These are phyloP conservation scores for Aspergillus haitiensis DNA, from an alignment of 495 filamentous ascomycete genomes.

Conservation along the genomic window DNA sequence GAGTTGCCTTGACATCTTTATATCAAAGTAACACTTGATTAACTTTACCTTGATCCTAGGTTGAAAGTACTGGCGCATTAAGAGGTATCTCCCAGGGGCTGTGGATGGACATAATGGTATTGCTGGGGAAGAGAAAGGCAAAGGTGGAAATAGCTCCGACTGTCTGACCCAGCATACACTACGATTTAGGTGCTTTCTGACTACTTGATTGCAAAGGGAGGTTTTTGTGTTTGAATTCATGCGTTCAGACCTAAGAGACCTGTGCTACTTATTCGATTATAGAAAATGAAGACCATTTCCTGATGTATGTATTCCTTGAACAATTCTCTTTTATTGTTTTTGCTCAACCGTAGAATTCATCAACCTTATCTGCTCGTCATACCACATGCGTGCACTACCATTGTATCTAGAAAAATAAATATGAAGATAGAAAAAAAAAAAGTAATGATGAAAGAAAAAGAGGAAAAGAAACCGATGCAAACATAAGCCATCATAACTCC, in stretches of 20 bases:
- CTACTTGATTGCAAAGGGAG: too few relatives aligned
- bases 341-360: conserved; percentile 25
- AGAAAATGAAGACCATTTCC: neutral
- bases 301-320: neutral
- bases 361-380: conserved; percentile 35
- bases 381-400: conserved; percentile 39
- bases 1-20: conserved; percentile 14
- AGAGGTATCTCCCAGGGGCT: conserved; percentile 25
- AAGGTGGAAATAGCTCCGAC: neutral
- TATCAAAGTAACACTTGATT: neutral
- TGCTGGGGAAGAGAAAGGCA: conserved; percentile 14
- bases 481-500: conserved; percentile 48
- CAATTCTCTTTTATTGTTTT: conserved; percentile 3
- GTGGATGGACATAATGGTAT: conserved; percentile 25
- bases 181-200: too few relatives aligned
- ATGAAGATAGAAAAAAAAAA: conserved; percentile 21
- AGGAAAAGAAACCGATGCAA: conserved; percentile 39
- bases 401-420: conserved; percentile 28
- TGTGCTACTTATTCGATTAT: too few relatives aligned
- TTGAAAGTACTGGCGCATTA: conserved; percentile 39
- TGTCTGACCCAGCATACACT: neutral
- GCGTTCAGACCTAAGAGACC: too few relatives aligned
- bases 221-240: too few relatives aligned
- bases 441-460: conserved; percentile 34
- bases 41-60: conserved; percentile 11